Conservation (phyloP, 2,329 filamentous ascomycete genomes). For the Neopestalotiopsis clavispora region DNA sequence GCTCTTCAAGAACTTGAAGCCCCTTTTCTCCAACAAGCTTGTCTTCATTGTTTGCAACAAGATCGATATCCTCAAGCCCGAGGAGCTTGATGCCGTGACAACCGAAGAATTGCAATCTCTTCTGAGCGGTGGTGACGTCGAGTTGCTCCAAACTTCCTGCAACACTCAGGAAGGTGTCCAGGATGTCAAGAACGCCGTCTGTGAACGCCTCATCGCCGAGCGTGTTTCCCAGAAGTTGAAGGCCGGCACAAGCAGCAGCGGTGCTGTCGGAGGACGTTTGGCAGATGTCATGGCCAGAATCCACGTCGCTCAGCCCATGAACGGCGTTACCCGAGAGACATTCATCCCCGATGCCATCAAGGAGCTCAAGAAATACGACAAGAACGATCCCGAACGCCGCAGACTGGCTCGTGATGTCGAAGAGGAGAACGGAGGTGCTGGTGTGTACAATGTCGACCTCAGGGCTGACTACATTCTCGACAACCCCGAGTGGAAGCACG, state of each 20-base stretch:
- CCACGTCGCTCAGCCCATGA: slow-evolving; percentile 93
- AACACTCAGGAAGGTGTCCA: slow-evolving; percentile 94
- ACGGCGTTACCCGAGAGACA: slow-evolving; percentile 76
- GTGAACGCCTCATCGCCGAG: slow-evolving; percentile 90
- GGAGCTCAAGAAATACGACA: slow-evolving; percentile 86
- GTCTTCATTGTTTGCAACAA: slow-evolving; percentile 99
- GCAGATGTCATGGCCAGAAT: slow-evolving; percentile 93
- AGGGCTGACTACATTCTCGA: slow-evolving; percentile 87
- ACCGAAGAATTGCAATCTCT: slow-evolving; percentile 80
- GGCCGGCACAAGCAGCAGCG: slow-evolving; percentile 79
- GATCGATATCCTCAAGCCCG: slow-evolving; percentile 87
- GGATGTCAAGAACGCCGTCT: slow-evolving; percentile 92
- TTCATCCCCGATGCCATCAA: slow-evolving; percentile 89
- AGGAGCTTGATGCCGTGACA: slow-evolving; percentile 81
- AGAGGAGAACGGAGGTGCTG: slow-evolving; percentile 89
- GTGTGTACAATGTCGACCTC: slow-evolving; percentile 94
- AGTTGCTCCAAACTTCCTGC: slow-evolving; percentile 92
- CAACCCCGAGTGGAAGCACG: slow-evolving; percentile 92
- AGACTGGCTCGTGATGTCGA: slow-evolving; percentile 86
- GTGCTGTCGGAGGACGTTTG: slow-evolving; percentile 78
- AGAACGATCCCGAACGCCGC: slow-evolving; percentile 82
- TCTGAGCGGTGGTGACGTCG: slow-evolving; percentile 85
- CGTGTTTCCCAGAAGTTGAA: slow-evolving; percentile 96
- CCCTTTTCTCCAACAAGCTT: slow-evolving; percentile 94
- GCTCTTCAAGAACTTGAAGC: slow-evolving; percentile 95